Evolutionary conservation across 768 basidiomycete species (phyloP), one percentile per base, ranked within the genome.

Genomic region (Cytidiella melzeri): DNA sequence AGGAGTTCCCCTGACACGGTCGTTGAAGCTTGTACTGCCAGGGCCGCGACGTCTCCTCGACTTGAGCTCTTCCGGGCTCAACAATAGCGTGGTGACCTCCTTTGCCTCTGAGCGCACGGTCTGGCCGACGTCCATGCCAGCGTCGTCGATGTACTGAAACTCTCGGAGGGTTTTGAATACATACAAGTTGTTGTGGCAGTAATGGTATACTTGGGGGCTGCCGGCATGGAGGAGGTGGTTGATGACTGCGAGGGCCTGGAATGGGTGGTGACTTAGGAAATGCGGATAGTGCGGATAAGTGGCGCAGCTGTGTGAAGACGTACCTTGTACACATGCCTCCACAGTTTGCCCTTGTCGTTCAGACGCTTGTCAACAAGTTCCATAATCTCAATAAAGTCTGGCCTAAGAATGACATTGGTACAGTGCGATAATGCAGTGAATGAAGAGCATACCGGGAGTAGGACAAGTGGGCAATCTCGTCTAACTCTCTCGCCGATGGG

Each of bases 291-390:
- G 30, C 7, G n/a, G n/a, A 19, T 21, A 41, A n/a, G 47, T 1
- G 34, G 21, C 7, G 30, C 30, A 34, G 9, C 7, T 7, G 15
- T 20, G 15, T 19, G 40, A 9, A 2, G 18, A 45, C 75, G 46
- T 53, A 84, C 92, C 79, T 98, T 98, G 81, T 94, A 97, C 47
- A 97, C 94, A 73, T 98, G 95, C 43, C 94, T 78, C 95, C 95
- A 98, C 61, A 96, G 94, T 80, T 97, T 98, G 25, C 95, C 95
- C 74, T 96, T 97, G 73, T 98, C 95, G 57, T 93, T 92, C 54
- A 98, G 69, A 42, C 95, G 81, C 70, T 97, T 97, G 70, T 96
- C 93, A 36, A 98, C 77, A 86, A 96, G 92, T 71, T 96, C 91
- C 88, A 98, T 94, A 62, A 98, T 90, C 68, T 98, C 95, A 7